Percentiles rank a stretch among this genome's conserved stretches.
Conservation (phyloP, 495 filamentous ascomycete genomes). For the Talaromyces adpressus region DNA sequence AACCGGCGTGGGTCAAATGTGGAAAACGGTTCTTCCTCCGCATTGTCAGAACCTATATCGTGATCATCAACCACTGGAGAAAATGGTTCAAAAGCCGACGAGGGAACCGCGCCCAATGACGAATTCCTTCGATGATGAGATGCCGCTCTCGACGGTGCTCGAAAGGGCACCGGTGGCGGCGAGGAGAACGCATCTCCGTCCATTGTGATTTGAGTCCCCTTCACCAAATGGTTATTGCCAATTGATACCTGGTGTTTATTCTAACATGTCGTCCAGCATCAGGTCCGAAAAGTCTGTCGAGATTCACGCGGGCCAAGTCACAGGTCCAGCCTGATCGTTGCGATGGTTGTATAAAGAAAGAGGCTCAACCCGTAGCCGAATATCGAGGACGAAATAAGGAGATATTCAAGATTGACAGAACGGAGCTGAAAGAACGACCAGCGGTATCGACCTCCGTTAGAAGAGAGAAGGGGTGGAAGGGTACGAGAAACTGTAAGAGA, state of each 20-base stretch:
- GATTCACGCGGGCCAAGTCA: neutral
- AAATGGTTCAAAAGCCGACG: slow-evolving; percentile 53
- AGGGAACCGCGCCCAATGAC: slow-evolving; percentile 57
- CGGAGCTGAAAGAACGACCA: slow-evolving; percentile 5
- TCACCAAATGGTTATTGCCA: neutral
- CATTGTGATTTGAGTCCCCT: neutral
- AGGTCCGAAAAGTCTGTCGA: neutral
- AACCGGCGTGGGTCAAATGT: slow-evolving; percentile 84
- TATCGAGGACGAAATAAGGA: neutral
- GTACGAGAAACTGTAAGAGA: slow-evolving; percentile 1
- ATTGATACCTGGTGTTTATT: neutral
- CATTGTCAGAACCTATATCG: slow-evolving; percentile 19
- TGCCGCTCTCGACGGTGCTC: slow-evolving; percentile 48
- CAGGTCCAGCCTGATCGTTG: slow-evolving; percentile 6
- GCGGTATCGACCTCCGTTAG: slow-evolving; percentile 4
- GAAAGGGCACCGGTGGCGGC: slow-evolving; percentile 59
- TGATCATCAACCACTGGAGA: slow-evolving; percentile 16
- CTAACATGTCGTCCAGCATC: slow-evolving; percentile 1
- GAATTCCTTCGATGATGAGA: slow-evolving; percentile 48
- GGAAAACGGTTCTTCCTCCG: slow-evolving; percentile 59
- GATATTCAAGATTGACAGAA: neutral
- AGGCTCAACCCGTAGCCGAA: neutral
- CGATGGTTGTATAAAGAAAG: neutral
- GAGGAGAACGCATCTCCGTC: slow-evolving; percentile 44
- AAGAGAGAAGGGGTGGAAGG: too few relatives aligned